Conservation (phyloP, 805 yeast species). For the Wickerhamomyces rabaulensis region DNA sequence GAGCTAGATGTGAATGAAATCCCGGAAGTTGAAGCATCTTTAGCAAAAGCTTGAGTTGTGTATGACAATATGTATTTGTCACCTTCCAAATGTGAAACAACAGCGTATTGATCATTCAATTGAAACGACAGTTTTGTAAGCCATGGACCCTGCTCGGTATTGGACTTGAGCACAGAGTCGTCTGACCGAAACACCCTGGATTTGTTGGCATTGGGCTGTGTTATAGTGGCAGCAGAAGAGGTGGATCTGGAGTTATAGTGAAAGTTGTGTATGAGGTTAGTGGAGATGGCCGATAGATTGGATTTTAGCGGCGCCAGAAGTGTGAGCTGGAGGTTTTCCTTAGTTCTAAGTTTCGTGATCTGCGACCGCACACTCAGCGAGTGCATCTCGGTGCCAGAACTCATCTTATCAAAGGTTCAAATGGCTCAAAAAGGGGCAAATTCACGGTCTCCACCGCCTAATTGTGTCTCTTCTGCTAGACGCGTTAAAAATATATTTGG, state of each 20-base stretch:
- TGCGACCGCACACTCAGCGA: neutral
- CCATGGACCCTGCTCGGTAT: conserved; percentile 1
- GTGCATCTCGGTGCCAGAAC: neutral
- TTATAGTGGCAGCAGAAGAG: conserved; percentile 3
- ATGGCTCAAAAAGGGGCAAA: neutral
- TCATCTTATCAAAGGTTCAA: neutral
- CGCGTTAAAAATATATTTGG: neutral
- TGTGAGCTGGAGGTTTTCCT: neutral
- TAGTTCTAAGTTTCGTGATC: neutral
- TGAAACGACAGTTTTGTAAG: conserved; percentile 15
- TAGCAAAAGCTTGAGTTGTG: conserved; percentile 25
- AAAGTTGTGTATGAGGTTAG: conserved; percentile 5
- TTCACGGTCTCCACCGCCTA: neutral
- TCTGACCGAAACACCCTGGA: conserved; percentile 13
- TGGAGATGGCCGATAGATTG: conserved; percentile 12
- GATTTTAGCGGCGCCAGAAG: conserved; percentile 10
- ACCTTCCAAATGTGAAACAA: conserved; percentile 6
- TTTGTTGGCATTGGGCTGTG: conserved; percentile 14
- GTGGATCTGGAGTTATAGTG: conserved; percentile 10
- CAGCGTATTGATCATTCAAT: conserved; percentile 16
- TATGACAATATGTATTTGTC: conserved; percentile 40
- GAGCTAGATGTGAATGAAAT: neutral
- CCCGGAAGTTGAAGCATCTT: neutral
- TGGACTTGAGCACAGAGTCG: neutral
- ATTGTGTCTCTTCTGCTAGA: neutral